Base-by-base conservation (phyloP, 345 rosid species). In the Corymbia maculata region DNA sequence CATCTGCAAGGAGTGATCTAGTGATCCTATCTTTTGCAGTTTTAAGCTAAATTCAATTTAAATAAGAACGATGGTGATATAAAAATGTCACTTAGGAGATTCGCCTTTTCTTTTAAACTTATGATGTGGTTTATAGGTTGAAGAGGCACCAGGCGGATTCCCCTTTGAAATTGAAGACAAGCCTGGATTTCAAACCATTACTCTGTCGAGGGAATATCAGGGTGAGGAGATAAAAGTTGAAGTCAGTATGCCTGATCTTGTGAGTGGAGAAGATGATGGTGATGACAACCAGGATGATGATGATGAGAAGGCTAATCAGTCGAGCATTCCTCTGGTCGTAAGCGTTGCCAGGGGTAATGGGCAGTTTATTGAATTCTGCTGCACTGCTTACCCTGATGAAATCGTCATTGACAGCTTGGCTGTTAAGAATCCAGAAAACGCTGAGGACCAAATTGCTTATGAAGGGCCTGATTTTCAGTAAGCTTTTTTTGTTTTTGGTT, bases 401-500 rank as follows among this genome's bases (percentile, higher is more conserved):
- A 93, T 98, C 82, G 82, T 88, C 2, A 95, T 98, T 17, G 96
- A 95, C 85, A 90, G 93, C 89, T 89, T 97, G 93, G 88, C 95
- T 3, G 90, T 95, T 85, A 95, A 92, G 88, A 93, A 90, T 86
- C 89, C 96, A 26, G 94, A 93, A 52, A 57, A 87, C 85, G 86
- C 94, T 1, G 97, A 93, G 86, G 97, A 95, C 53, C 90, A 94
- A 49, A 87, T 94, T 80, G 93, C 94, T 28, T 98, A 96, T 52
- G 98, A 94, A 86, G 99, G 99, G 47, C 98, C 99, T 88, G 94
- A 94, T 87, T 97, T 96, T 92, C 87, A 92, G 99, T 98, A 95
- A 97, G 97, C 75, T 30, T 22, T 42, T 44, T 3, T 30, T 55
- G 6, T 52, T 87, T 57, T 61, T 7, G 1, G 45, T 15, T 30